These are phyloP conservation scores for Pyrenophora tritici-repentis DNA, from an alignment of 2,329 filamentous ascomycete species.

Conservation along the genomic window DNA sequence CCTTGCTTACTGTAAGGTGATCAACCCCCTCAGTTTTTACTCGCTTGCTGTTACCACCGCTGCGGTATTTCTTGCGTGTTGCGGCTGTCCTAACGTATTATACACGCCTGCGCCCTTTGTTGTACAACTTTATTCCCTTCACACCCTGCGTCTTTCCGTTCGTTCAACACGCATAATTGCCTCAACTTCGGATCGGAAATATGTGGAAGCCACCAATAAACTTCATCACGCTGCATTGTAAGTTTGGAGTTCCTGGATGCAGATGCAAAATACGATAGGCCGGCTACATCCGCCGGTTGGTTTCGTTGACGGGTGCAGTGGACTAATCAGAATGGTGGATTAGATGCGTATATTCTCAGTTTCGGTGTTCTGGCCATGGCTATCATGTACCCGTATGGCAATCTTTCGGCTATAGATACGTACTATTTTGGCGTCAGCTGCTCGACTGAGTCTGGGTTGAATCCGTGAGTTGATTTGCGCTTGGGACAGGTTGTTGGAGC, in stretches of 20 bases:
- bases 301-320: not conserved
- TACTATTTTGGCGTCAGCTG: conserved; percentile 83
- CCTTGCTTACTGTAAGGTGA: no score
- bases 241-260: not conserved
- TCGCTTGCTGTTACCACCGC: no score
- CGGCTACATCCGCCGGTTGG: not conserved
- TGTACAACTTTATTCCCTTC: not conserved
- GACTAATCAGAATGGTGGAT: conserved; percentile 5
- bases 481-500: no score
- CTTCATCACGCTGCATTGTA: conserved; percentile 84
- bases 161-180: not conserved
- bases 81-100: no score
- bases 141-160: not conserved
- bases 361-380: conserved; percentile 77
- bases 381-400: conserved; percentile 69
- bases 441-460: conserved; percentile 90
- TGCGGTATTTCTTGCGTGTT: no score
- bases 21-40: no score
- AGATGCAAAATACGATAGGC: not conserved
- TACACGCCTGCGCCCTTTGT: no score
- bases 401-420: conserved; percentile 80
- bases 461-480: conserved; percentile 59
- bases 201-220: conserved; percentile 51
- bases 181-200: not conserved
- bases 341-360: conserved; percentile 80